Percentiles rank a stretch among this genome's conserved stretches.
Evolutionary conservation across 495 filamentous ascomycete genomes (phyloP).

Genomic region (Neurospora hispaniola): DNA sequence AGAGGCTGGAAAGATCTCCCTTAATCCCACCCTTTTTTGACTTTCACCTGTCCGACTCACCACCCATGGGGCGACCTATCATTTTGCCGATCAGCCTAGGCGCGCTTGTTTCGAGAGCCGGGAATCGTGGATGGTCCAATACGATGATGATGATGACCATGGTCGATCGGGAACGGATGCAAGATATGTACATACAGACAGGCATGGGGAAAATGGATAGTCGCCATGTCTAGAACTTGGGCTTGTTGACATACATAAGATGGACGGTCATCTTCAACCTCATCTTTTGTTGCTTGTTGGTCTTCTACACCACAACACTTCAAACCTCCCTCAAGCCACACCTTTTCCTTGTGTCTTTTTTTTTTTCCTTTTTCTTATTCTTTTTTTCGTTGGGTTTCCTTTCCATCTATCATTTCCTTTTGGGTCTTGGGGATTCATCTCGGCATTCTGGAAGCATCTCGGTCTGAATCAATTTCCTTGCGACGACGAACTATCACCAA

Average conservation of each 20-base stretch:
- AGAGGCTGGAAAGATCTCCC: neutral
- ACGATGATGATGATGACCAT: neutral
- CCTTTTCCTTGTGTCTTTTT: slow-evolving; percentile 13
- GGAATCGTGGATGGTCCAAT: neutral
- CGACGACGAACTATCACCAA: neutral
- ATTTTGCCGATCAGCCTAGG: neutral
- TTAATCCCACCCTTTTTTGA: neutral
- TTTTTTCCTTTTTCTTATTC: slow-evolving; percentile 8
- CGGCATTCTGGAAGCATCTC: slow-evolving; percentile 13
- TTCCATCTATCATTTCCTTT: slow-evolving; percentile 9
- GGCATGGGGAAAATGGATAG: neutral
- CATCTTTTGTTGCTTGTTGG: neutral
- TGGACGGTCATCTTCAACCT: neutral
- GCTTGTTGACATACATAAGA: neutral
- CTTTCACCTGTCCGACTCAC: neutral
- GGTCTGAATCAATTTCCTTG: slow-evolving; percentile 9
- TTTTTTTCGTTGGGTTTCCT: slow-evolving; percentile 10
- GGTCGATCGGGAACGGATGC: neutral
- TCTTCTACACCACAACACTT: neutral
- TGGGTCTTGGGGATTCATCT: slow-evolving; percentile 2
- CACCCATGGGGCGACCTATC: neutral
- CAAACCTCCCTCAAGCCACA: slow-evolving; percentile 6
- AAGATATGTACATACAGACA: neutral
- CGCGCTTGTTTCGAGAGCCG: neutral
- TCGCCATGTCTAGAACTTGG: slow-evolving; percentile 1